Percentiles rank a stretch among this genome's conserved stretches.
These are phyloP conservation scores for Sanghuangporus weigelae DNA, from an alignment of 1,284 basidiomycete genomes.

Conservation along the genomic window DNA sequence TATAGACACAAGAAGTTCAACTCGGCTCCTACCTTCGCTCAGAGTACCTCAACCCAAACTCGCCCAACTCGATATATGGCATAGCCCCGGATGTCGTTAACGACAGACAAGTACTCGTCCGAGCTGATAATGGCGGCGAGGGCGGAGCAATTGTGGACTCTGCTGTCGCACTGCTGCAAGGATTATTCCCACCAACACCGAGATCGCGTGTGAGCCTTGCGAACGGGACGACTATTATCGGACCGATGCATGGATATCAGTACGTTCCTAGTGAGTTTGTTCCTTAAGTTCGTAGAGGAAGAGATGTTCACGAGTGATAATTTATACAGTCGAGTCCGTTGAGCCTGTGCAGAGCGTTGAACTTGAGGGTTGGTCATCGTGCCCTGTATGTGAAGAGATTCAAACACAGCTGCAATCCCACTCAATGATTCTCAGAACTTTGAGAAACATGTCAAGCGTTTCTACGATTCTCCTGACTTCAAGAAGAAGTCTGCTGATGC, in stretches of 20 bases:
- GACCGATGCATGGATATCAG: slow-evolving; percentile 81
- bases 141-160: slow-evolving; percentile 83
- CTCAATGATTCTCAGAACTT: slow-evolving; percentile 25
- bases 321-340: slow-evolving; percentile 63
- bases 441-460: slow-evolving; percentile 24
- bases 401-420: neutral
- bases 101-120: slow-evolving; percentile 65
- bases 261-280: slow-evolving; percentile 59
- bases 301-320: neutral
- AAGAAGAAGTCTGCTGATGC: slow-evolving; percentile 29
- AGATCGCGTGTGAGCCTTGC: slow-evolving; percentile 68
- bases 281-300: neutral
- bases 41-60: slow-evolving; percentile 61
- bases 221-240: slow-evolving; percentile 67
- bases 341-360: slow-evolving; percentile 79
- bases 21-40: slow-evolving; percentile 65
- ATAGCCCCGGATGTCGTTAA: slow-evolving; percentile 64
- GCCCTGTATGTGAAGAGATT: slow-evolving; percentile 47
- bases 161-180: slow-evolving; percentile 72
- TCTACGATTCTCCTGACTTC: slow-evolving; percentile 35
- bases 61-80: slow-evolving; percentile 61
- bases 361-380: slow-evolving; percentile 81
- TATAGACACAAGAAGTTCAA: slow-evolving; percentile 63
- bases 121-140: slow-evolving; percentile 80
- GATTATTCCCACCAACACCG: slow-evolving; percentile 69